These are phyloP conservation scores for Plasmodium coatneyi DNA, from an alignment of 169 alveolate species.

Conservation along the genomic window DNA sequence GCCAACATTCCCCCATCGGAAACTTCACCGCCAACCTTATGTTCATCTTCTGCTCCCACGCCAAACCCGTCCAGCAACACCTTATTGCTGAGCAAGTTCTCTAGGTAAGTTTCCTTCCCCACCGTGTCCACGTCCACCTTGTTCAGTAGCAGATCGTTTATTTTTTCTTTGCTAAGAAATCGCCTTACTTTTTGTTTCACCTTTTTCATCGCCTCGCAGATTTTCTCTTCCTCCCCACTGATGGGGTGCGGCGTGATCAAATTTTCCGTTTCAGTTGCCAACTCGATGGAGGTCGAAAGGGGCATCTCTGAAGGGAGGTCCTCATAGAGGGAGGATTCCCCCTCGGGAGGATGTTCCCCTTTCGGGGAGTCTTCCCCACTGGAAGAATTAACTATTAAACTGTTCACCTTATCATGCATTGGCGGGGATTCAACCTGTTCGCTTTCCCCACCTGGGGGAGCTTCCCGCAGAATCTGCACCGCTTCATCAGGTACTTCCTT, in stretches of 20 bases:
- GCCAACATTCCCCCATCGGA: background rate
- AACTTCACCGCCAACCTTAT: background rate
- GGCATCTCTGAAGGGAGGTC: background rate
- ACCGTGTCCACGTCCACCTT: background rate
- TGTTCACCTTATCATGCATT: background rate
- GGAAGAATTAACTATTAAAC: background rate
- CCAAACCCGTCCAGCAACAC: constrained; percentile 25
- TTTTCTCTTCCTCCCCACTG: background rate
- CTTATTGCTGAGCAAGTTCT: constrained; percentile 9
- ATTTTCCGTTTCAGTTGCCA: background rate
- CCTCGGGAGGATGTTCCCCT: background rate
- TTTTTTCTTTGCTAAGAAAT: constrained; percentile 14
- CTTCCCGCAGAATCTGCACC: background rate
- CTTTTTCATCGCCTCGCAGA: background rate
- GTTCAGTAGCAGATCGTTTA: constrained; percentile 1
- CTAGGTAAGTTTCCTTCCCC: background rate
- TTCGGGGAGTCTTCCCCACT: background rate
- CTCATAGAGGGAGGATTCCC: background rate
- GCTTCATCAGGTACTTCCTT: background rate
- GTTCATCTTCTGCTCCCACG: background rate
- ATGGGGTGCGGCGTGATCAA: background rate
- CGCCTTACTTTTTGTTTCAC: background rate
- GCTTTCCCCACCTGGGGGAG: background rate
- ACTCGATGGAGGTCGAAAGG: background rate
- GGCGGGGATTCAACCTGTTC: background rate